Evolutionary conservation across 495 filamentous ascomycete species (phyloP).

Genomic region (Penicillium simplicissimum): DNA sequence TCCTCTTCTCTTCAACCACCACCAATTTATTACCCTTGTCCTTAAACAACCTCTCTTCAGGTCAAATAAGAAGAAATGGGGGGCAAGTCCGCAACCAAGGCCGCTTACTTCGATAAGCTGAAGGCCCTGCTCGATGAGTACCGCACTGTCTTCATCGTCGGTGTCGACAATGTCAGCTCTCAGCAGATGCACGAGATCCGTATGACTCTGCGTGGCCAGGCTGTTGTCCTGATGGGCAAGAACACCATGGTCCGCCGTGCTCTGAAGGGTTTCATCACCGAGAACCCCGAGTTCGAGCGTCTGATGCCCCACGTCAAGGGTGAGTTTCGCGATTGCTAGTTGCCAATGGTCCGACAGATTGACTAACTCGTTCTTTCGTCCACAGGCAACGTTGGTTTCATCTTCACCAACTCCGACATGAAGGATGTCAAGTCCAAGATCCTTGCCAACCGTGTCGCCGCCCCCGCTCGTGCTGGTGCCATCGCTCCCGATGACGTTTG

Average conservation of each 20-base stretch:
- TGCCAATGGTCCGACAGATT: background rate
- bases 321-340: slow-evolving; percentile 24
- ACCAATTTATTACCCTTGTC: slow-evolving; percentile 66
- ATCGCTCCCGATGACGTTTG: slow-evolving; percentile 87
- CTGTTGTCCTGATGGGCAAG: slow-evolving; percentile 98
- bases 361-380: slow-evolving; percentile 2
- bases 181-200: slow-evolving; percentile 99
- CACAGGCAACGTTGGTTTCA: slow-evolving; percentile 91
- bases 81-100: slow-evolving; percentile 93
- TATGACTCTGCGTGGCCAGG: slow-evolving; percentile 79
- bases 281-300: slow-evolving; percentile 95
- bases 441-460: slow-evolving; percentile 92
- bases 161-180: slow-evolving; percentile 93
- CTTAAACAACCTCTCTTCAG: slow-evolving; percentile 98
- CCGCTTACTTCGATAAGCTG: slow-evolving; percentile 99
- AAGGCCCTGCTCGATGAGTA: slow-evolving; percentile 90
- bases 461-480: slow-evolving; percentile 95
- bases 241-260: slow-evolving; percentile 99
- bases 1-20: slow-evolving; percentile 33
- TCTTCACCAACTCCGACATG: slow-evolving; percentile 98
- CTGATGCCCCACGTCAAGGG: slow-evolving; percentile 92
- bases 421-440: slow-evolving; percentile 92
- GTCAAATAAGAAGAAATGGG: slow-evolving; percentile 93
- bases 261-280: slow-evolving; percentile 88
- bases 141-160: slow-evolving; percentile 94